Evolutionary conservation across 257 asterid genomes (phyloP).

Genomic region (Rhazya stricta): DNA sequence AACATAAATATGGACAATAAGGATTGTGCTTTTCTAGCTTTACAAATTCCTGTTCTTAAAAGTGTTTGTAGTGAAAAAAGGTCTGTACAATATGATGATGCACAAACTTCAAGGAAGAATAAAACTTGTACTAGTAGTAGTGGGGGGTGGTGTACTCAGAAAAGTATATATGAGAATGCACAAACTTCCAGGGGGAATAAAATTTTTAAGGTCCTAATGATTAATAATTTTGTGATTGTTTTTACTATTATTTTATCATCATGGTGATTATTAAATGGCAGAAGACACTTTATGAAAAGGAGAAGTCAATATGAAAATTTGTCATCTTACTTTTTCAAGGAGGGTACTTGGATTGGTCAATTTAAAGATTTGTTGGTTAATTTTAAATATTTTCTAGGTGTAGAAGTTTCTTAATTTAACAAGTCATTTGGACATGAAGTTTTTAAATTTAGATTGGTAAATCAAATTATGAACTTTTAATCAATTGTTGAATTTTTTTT

Average conservation of each 20-base stretch:
- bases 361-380: too few relatives aligned
- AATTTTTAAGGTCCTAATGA: neutral
- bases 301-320: neutral
- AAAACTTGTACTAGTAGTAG: neutral
- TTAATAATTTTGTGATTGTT: constrained; percentile 2
- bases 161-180: neutral
- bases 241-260: neutral
- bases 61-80: neutral
- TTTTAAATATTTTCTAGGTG: too few relatives aligned
- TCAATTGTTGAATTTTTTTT: too few relatives aligned
- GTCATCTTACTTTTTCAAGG: neutral
- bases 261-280: neutral
- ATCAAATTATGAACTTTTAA: too few relatives aligned
- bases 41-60: neutral
- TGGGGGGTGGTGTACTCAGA: neutral
- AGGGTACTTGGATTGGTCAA: too few relatives aligned
- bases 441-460: too few relatives aligned
- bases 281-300: neutral
- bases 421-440: too few relatives aligned
- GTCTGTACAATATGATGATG: neutral
- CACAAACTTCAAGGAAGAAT: constrained; percentile 5
- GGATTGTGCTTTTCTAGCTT: neutral
- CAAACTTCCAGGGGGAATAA: constrained; percentile 7
- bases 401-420: too few relatives aligned
- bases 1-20: neutral